Percentiles rank a stretch among this genome's conserved stretches.
These are phyloP conservation scores for Penicillium pancosmium DNA, from an alignment of 495 filamentous ascomycete species.

Conservation along the genomic window DNA sequence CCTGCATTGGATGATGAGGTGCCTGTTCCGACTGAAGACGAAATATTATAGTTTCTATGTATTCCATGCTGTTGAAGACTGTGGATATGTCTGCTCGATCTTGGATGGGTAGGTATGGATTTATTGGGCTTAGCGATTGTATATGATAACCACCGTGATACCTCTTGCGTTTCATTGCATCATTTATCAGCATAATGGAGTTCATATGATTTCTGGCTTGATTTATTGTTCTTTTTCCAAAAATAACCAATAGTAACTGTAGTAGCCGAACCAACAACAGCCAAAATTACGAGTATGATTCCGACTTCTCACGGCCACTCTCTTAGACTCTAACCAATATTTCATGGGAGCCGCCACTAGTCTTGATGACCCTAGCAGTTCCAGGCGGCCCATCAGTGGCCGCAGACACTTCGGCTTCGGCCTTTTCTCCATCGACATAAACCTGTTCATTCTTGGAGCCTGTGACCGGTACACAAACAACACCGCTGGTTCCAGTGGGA, in stretches of 20 bases:
- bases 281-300: neutral
- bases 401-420: neutral
- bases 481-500: constrained; percentile 10
- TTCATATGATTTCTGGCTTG: no score
- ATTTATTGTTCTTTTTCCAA: no score
- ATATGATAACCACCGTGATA: constrained; percentile 16
- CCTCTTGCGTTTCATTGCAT: neutral
- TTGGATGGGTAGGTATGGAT: neutral
- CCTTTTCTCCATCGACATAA: constrained; percentile 3
- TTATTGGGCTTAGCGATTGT: constrained; percentile 19
- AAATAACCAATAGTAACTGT: neutral
- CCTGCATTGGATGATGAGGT: constrained; percentile 64
- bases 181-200: neutral
- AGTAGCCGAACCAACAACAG: neutral
- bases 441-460: constrained; percentile 2
- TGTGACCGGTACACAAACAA: constrained; percentile 8
- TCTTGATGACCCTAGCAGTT: constrained; percentile 2
- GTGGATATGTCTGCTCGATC: neutral
- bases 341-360: constrained; percentile 7
- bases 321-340: constrained; percentile 3
- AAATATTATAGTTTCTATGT: neutral
- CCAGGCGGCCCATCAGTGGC: constrained; percentile 1
- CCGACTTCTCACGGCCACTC: neutral
- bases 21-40: constrained; percentile 28
- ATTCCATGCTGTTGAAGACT: neutral